phyloP scores from a whole-genome alignment of 1,284 basidiomycete species.

The Trametes sp. region DNA sequence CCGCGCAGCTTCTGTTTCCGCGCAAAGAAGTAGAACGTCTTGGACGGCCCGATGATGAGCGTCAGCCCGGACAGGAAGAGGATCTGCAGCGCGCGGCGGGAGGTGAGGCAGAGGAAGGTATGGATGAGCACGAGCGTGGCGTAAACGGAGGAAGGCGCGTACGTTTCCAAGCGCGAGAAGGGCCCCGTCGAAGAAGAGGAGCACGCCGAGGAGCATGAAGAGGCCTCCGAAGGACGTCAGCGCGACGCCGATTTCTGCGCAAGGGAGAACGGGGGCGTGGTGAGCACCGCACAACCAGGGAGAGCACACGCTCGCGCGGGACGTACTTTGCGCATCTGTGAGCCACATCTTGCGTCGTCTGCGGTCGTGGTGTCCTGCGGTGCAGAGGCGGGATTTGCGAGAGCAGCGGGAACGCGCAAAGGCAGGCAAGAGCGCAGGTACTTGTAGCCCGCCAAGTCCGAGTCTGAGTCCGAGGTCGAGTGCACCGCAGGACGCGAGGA shows the following conservation, averaged over 20 bases:
- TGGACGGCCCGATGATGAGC: slow-evolving; percentile 93
- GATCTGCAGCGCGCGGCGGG: slow-evolving; percentile 62
- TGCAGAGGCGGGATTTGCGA: background rate
- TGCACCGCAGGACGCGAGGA: slow-evolving; percentile 9
- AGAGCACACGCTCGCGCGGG: background rate
- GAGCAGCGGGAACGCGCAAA: background rate
- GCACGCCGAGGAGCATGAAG: slow-evolving; percentile 95
- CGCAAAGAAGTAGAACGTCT: slow-evolving; percentile 99
- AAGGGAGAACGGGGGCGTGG: background rate
- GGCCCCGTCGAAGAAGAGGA: slow-evolving; percentile 98
- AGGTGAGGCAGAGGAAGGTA: background rate
- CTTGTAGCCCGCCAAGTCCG: background rate
- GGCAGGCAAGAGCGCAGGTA: background rate
- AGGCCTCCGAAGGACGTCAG: slow-evolving; percentile 96
- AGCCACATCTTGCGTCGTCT: slow-evolving; percentile 34
- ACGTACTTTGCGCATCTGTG: slow-evolving; percentile 37
- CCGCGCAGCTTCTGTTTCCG: slow-evolving; percentile 96
- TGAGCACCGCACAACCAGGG: background rate
- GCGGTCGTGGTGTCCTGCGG: background rate
- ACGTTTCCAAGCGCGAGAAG: slow-evolving; percentile 97
- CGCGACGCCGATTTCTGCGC: slow-evolving; percentile 91
- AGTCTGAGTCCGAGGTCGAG: background rate
- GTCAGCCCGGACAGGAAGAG: slow-evolving; percentile 93
- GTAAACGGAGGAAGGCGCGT: slow-evolving; percentile 39
- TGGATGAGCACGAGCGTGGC: slow-evolving; percentile 4